Percentiles rank a stretch among this genome's conserved stretches.
Evolutionary conservation across 2,329 filamentous ascomycete genomes (phyloP).

Genomic region (Corynespora cassiicola): DNA sequence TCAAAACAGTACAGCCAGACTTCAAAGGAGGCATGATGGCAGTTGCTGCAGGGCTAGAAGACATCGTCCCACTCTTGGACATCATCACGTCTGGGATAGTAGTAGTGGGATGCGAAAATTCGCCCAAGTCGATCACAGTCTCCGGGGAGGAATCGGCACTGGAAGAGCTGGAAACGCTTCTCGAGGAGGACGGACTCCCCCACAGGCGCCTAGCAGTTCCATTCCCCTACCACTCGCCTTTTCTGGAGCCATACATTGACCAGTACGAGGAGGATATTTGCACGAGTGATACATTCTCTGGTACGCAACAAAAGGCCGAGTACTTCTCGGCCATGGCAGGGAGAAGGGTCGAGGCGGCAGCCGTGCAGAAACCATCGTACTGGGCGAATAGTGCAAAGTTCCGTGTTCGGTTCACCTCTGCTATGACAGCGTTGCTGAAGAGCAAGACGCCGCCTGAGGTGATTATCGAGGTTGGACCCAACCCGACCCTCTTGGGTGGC

Average conservation of each 20-base stretch:
- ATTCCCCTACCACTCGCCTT: constrained; percentile 47
- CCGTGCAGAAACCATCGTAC: constrained; percentile 1
- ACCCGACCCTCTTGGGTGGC: not conserved
- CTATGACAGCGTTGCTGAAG: constrained; percentile 1
- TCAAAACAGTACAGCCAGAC: constrained; percentile 4
- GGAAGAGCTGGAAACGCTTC: constrained; percentile 32
- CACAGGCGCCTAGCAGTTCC: constrained; percentile 48
- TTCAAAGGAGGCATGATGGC: constrained; percentile 9
- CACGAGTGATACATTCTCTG: not conserved
- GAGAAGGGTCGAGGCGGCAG: not conserved
- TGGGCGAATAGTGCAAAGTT: constrained; percentile 1
- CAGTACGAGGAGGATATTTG: constrained; percentile 4
- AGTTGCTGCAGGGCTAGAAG: not conserved
- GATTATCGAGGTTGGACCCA: constrained; percentile 1
- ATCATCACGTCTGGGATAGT: constrained; percentile 1
- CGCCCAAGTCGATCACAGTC: constrained; percentile 46
- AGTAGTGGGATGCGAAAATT: constrained; percentile 36
- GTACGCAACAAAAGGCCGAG: not conserved
- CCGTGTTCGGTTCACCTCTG: constrained; percentile 1
- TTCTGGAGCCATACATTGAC: constrained; percentile 5
- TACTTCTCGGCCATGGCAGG: constrained; percentile 1
- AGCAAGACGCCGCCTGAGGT: constrained; percentile 1
- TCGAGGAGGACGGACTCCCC: constrained; percentile 46
- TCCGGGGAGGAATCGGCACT: constrained; percentile 50
- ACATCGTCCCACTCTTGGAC: not conserved